Conservation (phyloP, 2,329 filamentous ascomycete species). For the Thelonectria rubi region DNA sequence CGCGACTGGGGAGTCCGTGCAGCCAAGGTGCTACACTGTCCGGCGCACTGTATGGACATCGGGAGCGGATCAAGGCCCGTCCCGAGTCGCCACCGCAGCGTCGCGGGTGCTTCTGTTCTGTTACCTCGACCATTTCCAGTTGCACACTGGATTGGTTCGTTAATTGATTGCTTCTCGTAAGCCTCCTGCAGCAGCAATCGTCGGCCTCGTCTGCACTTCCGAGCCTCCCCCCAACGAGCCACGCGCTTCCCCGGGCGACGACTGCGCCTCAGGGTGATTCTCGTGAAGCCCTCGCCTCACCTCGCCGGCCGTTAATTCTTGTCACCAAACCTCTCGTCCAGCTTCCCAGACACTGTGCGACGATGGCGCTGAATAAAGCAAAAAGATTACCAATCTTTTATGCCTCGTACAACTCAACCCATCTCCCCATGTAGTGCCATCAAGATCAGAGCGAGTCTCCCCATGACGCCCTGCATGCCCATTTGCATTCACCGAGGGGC, state of each 20-base stretch:
- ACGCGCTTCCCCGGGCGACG: no score
- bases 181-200: no score
- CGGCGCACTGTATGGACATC: slow-evolving; percentile 12
- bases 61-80: neutral
- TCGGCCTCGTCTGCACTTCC: neutral
- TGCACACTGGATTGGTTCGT: no score
- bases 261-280: neutral
- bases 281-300: neutral
- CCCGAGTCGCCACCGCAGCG: no score
- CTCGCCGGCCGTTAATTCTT: neutral
- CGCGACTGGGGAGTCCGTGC: slow-evolving; percentile 10
- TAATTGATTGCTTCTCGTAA: no score
- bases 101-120: no score
- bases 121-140: no score
- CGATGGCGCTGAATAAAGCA: slow-evolving; percentile 26
- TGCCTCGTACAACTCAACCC: slow-evolving; percentile 21
- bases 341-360: slow-evolving; percentile 27
- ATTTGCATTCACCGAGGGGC: slow-evolving; percentile 1
- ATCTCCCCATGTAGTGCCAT: slow-evolving; percentile 11
- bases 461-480: neutral
- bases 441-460: slow-evolving; percentile 10
- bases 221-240: no score
- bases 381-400: slow-evolving; percentile 31
- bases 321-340: neutral
- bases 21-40: neutral